Evolutionary conservation across 108 stramenopile genomes (phyloP).

Genomic region (Discostella stelligeroides): DNA sequence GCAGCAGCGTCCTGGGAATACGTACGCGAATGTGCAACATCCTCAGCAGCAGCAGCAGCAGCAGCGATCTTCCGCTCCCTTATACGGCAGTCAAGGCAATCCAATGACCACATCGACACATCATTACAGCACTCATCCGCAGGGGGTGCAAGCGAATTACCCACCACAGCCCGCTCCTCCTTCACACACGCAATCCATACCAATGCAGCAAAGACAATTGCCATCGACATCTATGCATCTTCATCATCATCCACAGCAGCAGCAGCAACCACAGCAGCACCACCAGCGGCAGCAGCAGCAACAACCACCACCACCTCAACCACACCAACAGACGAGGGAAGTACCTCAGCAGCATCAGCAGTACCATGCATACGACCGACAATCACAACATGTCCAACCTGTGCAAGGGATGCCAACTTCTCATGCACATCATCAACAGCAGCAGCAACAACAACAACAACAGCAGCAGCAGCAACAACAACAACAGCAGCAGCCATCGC

Average conservation of each 20-base stretch:
- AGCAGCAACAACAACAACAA: not conserved
- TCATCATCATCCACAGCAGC: slow-evolving; percentile 3
- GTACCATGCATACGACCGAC: slow-evolving; percentile 18
- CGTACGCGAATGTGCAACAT: too few species aligned
- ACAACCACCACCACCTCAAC: slow-evolving; percentile 22
- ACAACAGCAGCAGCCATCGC: not conserved
- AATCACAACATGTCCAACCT: slow-evolving; percentile 32
- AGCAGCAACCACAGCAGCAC: slow-evolving; percentile 12
- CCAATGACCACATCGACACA: too few species aligned
- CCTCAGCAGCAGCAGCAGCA: not conserved
- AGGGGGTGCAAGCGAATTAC: not conserved
- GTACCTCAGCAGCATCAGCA: slow-evolving; percentile 13
- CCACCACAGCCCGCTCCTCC: not conserved
- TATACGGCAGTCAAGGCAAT: not conserved
- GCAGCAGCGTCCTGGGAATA: not conserved
- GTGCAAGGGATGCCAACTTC: slow-evolving; percentile 4
- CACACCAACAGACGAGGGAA: slow-evolving; percentile 22
- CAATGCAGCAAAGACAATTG: too few species aligned
- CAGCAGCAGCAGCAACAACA: not conserved
- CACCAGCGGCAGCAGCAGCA: slow-evolving; percentile 11
- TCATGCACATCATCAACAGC: not conserved
- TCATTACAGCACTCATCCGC: not conserved
- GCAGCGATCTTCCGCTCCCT: not conserved
- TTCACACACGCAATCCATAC: too few species aligned
- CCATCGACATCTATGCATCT: too few species aligned